Base-by-base conservation (phyloP, 805 yeast species). In the Candida sphagnicola region DNA sequence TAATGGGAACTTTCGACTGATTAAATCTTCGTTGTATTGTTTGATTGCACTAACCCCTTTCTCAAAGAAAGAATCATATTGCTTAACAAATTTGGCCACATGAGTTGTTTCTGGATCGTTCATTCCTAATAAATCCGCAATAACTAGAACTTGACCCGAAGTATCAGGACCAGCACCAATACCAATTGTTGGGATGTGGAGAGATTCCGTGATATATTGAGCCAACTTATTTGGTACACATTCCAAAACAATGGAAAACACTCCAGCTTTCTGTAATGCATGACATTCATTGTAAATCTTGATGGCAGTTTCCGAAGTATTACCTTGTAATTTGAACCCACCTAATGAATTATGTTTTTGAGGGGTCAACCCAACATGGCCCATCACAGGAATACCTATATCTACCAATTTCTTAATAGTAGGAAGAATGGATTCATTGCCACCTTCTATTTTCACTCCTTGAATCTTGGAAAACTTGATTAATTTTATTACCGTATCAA, bases 341-440 rank as follows among this genome's bases (percentile, higher is more conserved):
- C 96, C 90, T 11, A 85, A 55, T 0, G 86, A 56, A 46, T 86
- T 78, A 44, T 80, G 80, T 31, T 86, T 74, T 57, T 93, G 98
- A 2, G 99, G 99, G 3, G 95, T 87, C 23, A 91, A 66, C 0
- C 99, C 99, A 21, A 87, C 77, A 59, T 91, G 99, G 1, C 95
- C 97, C 63, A 87, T 73, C 2, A 89, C 89, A 0, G 97, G 95
- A 8, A 91, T 80, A 1, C 98, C 98, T 13, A 82, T 67, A 4
- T 71, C 56, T 1, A 80, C 70, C 14, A 91, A 60, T 43, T 72
- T 72, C 40, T 59, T 51, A 8, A 93, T 75, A 1, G 82, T 75
- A 2, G 73, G 65, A 3, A 57, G 44, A 2, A 78, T 57, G 39
- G 72, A 74, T 40, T 76, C 80, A 28, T 54, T 61, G 0, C 93